Percentiles rank a stretch among this genome's conserved stretches.
These are phyloP conservation scores for Pythium plurisporium DNA, from an alignment of 352 stramenopile species.

Conservation along the genomic window DNA sequence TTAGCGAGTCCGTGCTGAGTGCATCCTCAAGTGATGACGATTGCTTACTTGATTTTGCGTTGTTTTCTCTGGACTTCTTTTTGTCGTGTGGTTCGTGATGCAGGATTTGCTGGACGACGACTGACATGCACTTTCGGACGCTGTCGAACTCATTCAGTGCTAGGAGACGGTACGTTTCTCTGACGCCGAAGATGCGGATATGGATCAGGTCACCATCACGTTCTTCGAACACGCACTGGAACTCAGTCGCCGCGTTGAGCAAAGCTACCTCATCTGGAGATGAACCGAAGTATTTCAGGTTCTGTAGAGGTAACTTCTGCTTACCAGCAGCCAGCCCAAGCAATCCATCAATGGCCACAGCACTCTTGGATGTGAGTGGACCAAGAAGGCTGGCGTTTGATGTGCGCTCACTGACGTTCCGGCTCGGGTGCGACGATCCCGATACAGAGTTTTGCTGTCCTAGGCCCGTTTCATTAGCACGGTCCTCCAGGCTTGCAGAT, in stretches of 20 bases:
- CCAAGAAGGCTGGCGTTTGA: constrained; percentile 25
- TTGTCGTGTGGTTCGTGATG: constrained; percentile 2
- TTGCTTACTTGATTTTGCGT: constrained; percentile 14
- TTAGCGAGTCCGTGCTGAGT: constrained; percentile 20
- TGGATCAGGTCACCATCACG: constrained; percentile 69
- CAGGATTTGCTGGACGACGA: constrained; percentile 57
- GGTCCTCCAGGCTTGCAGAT: constrained; percentile 53
- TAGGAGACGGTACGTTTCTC: constrained; percentile 68
- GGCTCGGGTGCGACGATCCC: constrained; percentile 4
- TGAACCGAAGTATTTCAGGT: constrained; percentile 62
- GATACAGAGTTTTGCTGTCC: constrained; percentile 4
- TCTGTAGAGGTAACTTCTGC: background rate
- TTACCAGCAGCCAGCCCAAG: constrained; percentile 11
- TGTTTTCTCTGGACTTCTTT: constrained; percentile 6
- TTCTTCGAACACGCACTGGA: constrained; percentile 78
- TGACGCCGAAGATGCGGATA: constrained; percentile 73
- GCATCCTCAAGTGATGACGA: constrained; percentile 9
- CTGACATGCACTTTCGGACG: constrained; percentile 83
- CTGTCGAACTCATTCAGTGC: constrained; percentile 87
- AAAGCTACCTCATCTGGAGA: constrained; percentile 82
- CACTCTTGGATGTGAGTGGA: constrained; percentile 8
- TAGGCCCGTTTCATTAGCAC: background rate
- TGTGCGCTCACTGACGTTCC: constrained; percentile 22
- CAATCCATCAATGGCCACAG: constrained; percentile 5
- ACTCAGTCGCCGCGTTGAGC: constrained; percentile 72